Evolutionary conservation across 345 rosid species (phyloP), one percentile per base, ranked within the genome.

Genomic region (Chamaenerion angustifolium): DNA sequence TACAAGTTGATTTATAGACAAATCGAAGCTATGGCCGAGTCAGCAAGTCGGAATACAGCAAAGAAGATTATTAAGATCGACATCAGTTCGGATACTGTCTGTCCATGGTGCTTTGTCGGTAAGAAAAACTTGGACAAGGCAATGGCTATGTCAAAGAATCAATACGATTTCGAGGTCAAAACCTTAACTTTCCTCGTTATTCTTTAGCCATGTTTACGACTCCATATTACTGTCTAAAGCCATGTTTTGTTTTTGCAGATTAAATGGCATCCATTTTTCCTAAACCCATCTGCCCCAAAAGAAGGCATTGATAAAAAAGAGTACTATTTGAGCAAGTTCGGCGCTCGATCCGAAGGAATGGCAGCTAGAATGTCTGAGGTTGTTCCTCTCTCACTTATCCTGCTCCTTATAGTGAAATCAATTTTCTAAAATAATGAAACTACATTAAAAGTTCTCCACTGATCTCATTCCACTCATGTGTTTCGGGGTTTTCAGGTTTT

Each of bases 91-190:
- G 98, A 90, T 65, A 67, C 88, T 3, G 83, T 90, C 42, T 86
- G 94, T 51, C 88, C 94, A 7, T 86, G 92, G 94, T 90, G 94
- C 61, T 83, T 72, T 52, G 79, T 83, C 19, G 95, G 92, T 1
- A 85, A 89, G 76, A 79, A 59, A 57, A 76, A 89, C 65, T 66
- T 85, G 65, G 90, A 85, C 72, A 83, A 76, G 64, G 94, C 94
- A 40, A 69, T 85, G 54, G 80, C 80, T 65, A 64, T 69, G 44
- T 61, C 80, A 12, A 77, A 71, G 66, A 78, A 85, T 56, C 71
- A 63, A 55, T 90, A 65, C 56, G 74, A 77, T 67, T 83, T 82
- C 67, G 83, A 82, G 90, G 85, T 70, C 37, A 31, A 31, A 0
- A 8, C 37, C 37, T 31, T 31, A 31, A 4, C 37, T 31, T 31